These are phyloP conservation scores for Physaria fendleri DNA, from an alignment of 345 rosid genomes.

Conservation along the genomic window DNA sequence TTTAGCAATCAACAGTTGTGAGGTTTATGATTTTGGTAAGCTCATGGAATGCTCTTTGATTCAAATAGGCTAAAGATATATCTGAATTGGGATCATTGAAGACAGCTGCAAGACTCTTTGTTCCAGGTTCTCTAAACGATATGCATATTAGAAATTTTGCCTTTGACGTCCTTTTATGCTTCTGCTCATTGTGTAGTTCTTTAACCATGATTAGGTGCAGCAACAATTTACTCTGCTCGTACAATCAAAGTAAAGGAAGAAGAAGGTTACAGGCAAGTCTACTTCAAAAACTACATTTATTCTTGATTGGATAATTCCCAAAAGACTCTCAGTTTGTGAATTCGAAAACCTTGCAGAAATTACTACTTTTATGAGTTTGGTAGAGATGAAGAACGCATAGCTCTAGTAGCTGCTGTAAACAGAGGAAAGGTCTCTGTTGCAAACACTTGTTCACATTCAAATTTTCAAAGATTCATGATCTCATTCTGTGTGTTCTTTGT, in stretches of 20 bases:
- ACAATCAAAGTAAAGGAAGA: conserved; percentile 89
- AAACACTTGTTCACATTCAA: neutral
- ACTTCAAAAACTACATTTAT: neutral
- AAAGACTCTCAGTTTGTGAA: conserved; percentile 11
- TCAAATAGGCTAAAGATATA: conserved; percentile 74
- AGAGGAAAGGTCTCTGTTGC: conserved; percentile 63
- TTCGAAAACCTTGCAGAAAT: conserved; percentile 40
- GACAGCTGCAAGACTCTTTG: conserved; percentile 72
- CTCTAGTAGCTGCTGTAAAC: conserved; percentile 64
- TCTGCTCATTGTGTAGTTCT: neutral
- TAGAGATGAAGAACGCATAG: conserved; percentile 62
- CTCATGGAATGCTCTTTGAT: conserved; percentile 14
- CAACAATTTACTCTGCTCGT: conserved; percentile 70
- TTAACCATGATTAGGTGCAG: conserved; percentile 49
- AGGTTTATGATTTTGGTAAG: neutral
- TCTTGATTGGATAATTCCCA: neutral
- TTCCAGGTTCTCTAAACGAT: conserved; percentile 53
- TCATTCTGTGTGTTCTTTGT: conserved; percentile 6
- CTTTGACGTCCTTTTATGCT: neutral
- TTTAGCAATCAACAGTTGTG: neutral
- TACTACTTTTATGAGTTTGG: conserved; percentile 90
- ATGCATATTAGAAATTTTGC: neutral
- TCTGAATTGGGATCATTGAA: conserved; percentile 77
- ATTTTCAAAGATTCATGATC: neutral
- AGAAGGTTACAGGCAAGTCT: conserved; percentile 64